Base-by-base conservation (phyloP, 208 protist species). In the Crithidia acanthocephali region DNA sequence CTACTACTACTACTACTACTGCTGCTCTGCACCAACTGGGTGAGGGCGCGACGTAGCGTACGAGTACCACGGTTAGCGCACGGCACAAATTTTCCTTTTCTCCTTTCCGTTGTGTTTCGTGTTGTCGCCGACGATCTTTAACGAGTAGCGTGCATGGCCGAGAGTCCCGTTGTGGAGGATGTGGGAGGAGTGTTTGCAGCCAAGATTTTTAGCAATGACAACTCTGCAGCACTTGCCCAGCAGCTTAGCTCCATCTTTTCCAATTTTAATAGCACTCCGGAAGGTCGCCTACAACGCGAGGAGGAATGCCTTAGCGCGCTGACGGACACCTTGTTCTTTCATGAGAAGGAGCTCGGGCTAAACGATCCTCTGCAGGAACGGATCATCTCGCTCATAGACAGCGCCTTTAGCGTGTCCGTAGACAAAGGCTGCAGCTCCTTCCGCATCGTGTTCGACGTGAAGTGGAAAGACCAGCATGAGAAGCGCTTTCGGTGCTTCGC, bases 391-490 rank as follows among this genome's bases (percentile, higher is more conserved):
- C 73, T 91, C 45, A 74, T 96, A 5, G 74, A 81, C n/a, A 64
- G 87, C 23, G 85, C 85, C 15, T 94, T 96, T 69, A 45, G 72
- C 20, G 55, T 68, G 33, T 93, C 86, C 15, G 73, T 86, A 16
- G 73, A 86, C 18, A 92, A 84, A 40, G 91, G 91, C n/a, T 85
- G 86, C 69, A 74, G 81, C 28, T 81, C 86, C 0, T 89, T 94
- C 25, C 76, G 81, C 23, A 88, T 94, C 10, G 82, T 93, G 9
- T 94, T 94, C 70, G 91, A 96, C 59, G 62, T 94, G 18, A 76
- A 86, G 6, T 86, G 88, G 79, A 83, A 81, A 37, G 88, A 96
- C 60, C 85, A 85, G 63, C 88, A 96, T 50, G 88, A 94, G 30
- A 90, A 89, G 74, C 85, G 91, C 15, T 82, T 48, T 22, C 80